Evolutionary conservation across 2,329 filamentous ascomycete genomes (phyloP), one percentile per base, ranked within the genome.

Genomic region (Hypomyces perniciosus): DNA sequence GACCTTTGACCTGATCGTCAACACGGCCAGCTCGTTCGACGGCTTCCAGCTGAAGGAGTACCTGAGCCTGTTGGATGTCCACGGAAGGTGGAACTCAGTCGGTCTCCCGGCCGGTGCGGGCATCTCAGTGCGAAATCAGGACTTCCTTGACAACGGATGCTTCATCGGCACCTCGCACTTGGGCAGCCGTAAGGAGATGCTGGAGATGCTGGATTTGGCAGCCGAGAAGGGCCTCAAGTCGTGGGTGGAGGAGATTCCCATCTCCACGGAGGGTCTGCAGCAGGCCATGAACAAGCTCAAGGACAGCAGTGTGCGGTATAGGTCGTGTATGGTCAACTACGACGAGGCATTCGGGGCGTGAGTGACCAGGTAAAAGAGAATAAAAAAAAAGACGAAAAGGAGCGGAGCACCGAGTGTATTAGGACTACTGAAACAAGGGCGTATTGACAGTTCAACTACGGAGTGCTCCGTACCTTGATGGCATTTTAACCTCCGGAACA

Each of bases 61-160:
- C 73, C 80, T 95, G 62, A 81, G 79, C 54, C 79, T 90, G 61
- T 79, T 95, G 65, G 90, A 92, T 69, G 84, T 92, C 51, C 87
- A 90, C 71, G 88, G 86, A 52, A 80, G 78, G 64, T 93, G 87
- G 81, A 81, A 92, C 66, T 87, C 80, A 61, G 86, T 92, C 48
- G 88, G 88, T 39, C 76, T 93, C 62, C 88, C 88, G 3, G 87
- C 90, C 65, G 85, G 88, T 55, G 82, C 85, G 41, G 81, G 88
- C 8, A 81, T 88, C 51, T 71, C 76, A 49, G 77, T 93, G 58
- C 83, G 81, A 70, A 84, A 86, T 46, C 86, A 90, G 74, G 81
- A 82, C 63, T 85, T 95, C 62, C 76, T 88, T 53, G 69, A 69
- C 57, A 95, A 92, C 69, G 89, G 89, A 39, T 82, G 80, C 66